A percentile compares a stretch with the other conserved stretches of the same genome.
Conservation (phyloP, 495 filamentous ascomycete species). For the Penicillium daleae region DNA sequence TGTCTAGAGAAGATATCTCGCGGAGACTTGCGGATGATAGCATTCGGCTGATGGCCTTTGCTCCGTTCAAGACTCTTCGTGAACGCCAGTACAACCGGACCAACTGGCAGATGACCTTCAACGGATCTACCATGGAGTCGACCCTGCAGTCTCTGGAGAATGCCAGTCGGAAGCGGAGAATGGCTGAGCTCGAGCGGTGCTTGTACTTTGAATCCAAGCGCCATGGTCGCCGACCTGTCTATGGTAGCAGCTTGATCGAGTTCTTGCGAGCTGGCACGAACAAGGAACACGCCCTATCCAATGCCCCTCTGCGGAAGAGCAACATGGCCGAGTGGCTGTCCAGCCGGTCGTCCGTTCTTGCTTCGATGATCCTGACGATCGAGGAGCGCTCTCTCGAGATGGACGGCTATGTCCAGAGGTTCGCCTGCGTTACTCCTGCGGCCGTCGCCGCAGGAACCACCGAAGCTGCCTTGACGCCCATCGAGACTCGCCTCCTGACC, state of each 20-base stretch:
- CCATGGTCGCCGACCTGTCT: conserved; percentile 78
- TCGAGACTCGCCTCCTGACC: conserved; percentile 58
- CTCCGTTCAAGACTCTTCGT: conserved; percentile 61
- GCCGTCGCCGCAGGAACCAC: conserved; percentile 80
- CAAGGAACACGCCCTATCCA: conserved; percentile 45
- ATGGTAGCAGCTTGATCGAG: conserved; percentile 74
- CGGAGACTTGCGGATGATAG: conserved; percentile 63
- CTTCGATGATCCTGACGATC: conserved; percentile 72
- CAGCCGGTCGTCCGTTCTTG: conserved; percentile 67
- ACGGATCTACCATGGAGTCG: conserved; percentile 67
- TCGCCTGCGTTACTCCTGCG: conserved; percentile 87
- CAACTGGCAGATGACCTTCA: conserved; percentile 60
- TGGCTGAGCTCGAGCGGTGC: conserved; percentile 78
- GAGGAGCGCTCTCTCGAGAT: conserved; percentile 70
- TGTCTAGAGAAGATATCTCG: conserved; percentile 69
- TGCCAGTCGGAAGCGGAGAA: conserved; percentile 66
- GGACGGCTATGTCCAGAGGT: conserved; percentile 78
- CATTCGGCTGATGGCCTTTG: conserved; percentile 65
- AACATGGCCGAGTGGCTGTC: conserved; percentile 72
- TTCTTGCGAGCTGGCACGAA: conserved; percentile 66
- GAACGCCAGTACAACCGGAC: conserved; percentile 66
- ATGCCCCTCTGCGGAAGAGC: conserved; percentile 44
- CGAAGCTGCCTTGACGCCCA: conserved; percentile 66
- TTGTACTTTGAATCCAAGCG: conserved; percentile 81
- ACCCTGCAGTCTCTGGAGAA: conserved; percentile 75